phyloP scores from a whole-genome alignment of 1,284 basidiomycete genomes.

The Malassezia obtusa region DNA sequence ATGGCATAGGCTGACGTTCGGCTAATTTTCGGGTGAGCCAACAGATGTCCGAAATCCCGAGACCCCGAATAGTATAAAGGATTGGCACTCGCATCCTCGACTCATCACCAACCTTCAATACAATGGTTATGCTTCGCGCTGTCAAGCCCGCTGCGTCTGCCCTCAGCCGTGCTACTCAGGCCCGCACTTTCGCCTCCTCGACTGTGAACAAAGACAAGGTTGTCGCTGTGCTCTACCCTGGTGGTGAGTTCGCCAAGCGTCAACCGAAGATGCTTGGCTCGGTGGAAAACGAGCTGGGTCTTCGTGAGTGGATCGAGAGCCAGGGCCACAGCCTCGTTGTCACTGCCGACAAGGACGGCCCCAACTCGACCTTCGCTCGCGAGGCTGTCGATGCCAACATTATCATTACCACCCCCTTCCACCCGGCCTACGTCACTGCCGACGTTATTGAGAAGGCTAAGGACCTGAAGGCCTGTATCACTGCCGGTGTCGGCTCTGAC shows the following conservation, averaged over 20 bases:
- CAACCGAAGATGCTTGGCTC: constrained; percentile 81
- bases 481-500: constrained; percentile 87
- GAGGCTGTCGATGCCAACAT: constrained; percentile 62
- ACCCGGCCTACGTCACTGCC: constrained; percentile 66
- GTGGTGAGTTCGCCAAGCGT: constrained; percentile 65
- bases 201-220: constrained; percentile 53
- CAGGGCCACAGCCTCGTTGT: constrained; percentile 61
- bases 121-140: neutral
- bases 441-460: constrained; percentile 70
- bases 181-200: constrained; percentile 1
- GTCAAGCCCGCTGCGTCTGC: neutral
- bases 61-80: too few species aligned
- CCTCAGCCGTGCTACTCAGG: neutral
- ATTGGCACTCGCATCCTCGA: too few species aligned
- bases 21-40: too few species aligned
- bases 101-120: too few species aligned
- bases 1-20: too few species aligned
- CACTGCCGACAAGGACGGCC: constrained; percentile 74
- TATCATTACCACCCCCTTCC: constrained; percentile 74
- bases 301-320: constrained; percentile 51
- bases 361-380: constrained; percentile 74
- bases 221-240: constrained; percentile 62
- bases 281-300: constrained; percentile 62
- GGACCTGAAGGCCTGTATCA: constrained; percentile 84
- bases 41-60: too few species aligned